These are phyloP conservation scores for Colletotrichum tanaceti DNA, from an alignment of 2,329 filamentous ascomycete species.

Conservation along the genomic window DNA sequence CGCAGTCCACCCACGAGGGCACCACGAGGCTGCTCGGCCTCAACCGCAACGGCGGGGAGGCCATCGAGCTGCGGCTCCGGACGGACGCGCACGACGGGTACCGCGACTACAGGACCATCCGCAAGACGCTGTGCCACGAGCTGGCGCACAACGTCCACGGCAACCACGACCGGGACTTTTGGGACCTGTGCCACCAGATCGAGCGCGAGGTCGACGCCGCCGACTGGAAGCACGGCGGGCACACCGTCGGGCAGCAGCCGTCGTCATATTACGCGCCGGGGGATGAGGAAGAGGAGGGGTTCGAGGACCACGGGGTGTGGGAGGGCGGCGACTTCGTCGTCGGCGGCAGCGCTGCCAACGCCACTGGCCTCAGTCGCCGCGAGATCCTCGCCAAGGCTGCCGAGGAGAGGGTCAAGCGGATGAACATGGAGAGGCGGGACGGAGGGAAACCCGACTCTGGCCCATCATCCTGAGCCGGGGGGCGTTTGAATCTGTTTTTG, in stretches of 20 bases:
- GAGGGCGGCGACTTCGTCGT: conserved; percentile 82
- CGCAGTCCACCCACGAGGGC: conserved; percentile 75
- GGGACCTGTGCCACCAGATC: conserved; percentile 87
- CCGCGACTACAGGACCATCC: conserved; percentile 89
- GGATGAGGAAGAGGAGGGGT: conserved; percentile 62
- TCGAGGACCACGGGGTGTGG: conserved; percentile 80
- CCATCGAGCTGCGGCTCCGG: conserved; percentile 89
- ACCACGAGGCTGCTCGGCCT: conserved; percentile 83
- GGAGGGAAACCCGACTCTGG: conserved; percentile 39
- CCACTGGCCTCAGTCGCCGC: conserved; percentile 69
- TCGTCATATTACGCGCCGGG: conserved; percentile 68
- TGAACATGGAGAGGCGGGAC: conserved; percentile 45
- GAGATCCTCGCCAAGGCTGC: conserved; percentile 81
- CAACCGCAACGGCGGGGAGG: conserved; percentile 88
- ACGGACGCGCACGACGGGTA: conserved; percentile 96
- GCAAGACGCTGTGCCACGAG: conserved; percentile 94
- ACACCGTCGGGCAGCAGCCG: conserved; percentile 73
- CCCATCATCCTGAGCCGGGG: conserved; percentile 21
- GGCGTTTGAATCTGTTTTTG: not conserved
- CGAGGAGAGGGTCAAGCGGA: conserved; percentile 71
- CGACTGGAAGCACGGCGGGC: conserved; percentile 81
- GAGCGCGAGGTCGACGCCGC: conserved; percentile 85
- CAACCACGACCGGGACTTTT: conserved; percentile 87
- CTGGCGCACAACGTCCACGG: conserved; percentile 91
- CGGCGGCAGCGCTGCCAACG: conserved; percentile 64